Base-by-base conservation (phyloP, 179 eudicot genomes). In the Monotropa hypopitys region DNA sequence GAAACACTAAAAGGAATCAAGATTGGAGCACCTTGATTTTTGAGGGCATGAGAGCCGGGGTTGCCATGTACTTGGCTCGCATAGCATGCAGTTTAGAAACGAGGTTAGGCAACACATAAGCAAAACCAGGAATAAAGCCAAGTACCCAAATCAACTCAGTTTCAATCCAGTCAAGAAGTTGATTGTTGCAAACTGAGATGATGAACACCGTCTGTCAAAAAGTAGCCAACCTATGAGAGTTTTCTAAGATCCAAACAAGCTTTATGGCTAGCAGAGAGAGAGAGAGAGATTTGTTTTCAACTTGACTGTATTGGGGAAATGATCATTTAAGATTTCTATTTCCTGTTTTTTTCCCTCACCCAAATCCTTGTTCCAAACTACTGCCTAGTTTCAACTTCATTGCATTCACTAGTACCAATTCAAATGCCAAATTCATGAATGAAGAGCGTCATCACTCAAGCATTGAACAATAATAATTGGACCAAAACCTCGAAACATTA, bases 81-180 rank as follows among this genome's bases (percentile, higher is more conserved):
- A 86, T 82, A 40, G 88, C 87, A 76, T 90, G 97, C 81, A 96
- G 82, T 80, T 93, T 96, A 47, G 89, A 82, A 59, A 91, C 75
- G 42, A 96, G 73, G 70, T 61, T 76, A 21, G 96, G 96, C 53
- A 95, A 80, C 72, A 84, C 76, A 49, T 93, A 79, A 53, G 90
- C 80, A 61, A 93, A 75, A 72, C 94, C 96, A 73, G 98, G 99
- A 51, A 93, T 65, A 81, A 86, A 87, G 85, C 91, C 87, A 68
- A 89, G 88, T 81, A 93, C 81, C 94, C 97, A 82, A 76, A 95
- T 86, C 65, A 93, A 80, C 86, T 91, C 93, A 77, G 89, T 96
- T 80, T 96, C 99, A 7, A 96, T 84, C 98, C 96, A 96, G 81
- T 93, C 82, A 50, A 96, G 86, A 66, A 96, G 99, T 80, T 96